Percentiles rank a stretch among this genome's conserved stretches.
phyloP scores from a whole-genome alignment of 2,329 filamentous ascomycete species.

The Alternaria incomplexa region DNA sequence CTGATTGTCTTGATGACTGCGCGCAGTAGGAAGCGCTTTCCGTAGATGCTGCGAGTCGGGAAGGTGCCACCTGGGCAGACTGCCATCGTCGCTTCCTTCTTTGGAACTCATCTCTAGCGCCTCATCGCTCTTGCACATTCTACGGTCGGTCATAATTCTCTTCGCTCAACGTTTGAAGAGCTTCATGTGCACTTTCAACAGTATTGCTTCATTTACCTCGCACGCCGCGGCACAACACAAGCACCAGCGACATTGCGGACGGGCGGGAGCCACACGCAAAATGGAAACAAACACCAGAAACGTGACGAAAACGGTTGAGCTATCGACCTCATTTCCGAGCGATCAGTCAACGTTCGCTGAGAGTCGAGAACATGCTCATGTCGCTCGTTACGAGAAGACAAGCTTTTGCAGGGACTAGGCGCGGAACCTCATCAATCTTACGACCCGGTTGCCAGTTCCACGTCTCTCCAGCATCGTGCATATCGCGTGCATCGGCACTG shows the following conservation, averaged over 20 bases:
- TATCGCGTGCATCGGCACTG: not conserved
- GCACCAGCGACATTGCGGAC: not conserved
- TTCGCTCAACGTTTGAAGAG: not conserved
- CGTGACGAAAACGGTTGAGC: slow-evolving; percentile 1
- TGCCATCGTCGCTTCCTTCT: not conserved
- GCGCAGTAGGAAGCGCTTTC: not conserved
- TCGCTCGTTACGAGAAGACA: not conserved
- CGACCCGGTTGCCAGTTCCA: not conserved
- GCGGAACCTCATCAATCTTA: slow-evolving; percentile 9
- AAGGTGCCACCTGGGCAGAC: not conserved
- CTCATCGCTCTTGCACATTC: not conserved
- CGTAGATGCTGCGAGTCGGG: not conserved
- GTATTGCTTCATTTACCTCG: slow-evolving; percentile 12
- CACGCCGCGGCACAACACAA: slow-evolving; percentile 1
- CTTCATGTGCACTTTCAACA: slow-evolving; percentile 2
- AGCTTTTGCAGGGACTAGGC: slow-evolving; percentile 6
- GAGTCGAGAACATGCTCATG: slow-evolving; percentile 9
- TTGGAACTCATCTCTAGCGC: not conserved
- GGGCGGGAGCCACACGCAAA: not conserved
- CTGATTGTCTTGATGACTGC: not conserved
- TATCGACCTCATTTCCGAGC: slow-evolving; percentile 17
- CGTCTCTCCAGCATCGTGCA: not conserved
- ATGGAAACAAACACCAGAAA: not conserved
- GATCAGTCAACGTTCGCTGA: slow-evolving; percentile 7
- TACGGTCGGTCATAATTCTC: not conserved